Base-by-base conservation (phyloP, 2,329 filamentous ascomycete genomes). In the Fusarium nodosum region DNA sequence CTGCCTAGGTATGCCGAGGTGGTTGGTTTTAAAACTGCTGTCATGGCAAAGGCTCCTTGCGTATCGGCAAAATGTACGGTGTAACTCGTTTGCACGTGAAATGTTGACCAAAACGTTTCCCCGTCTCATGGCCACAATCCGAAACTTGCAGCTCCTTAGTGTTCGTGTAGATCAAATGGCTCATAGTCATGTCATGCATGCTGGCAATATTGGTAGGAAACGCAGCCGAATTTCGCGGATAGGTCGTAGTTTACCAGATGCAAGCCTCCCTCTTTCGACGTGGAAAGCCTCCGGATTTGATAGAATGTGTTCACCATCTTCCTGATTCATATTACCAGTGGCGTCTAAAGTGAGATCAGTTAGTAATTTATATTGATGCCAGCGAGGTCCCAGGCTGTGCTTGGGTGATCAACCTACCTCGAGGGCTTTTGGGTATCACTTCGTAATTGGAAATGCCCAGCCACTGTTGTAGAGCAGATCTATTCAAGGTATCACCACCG, bases 1-100 rank as follows among this genome's bases (percentile, higher is more conserved):
- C 64, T 56, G 51, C 60, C 9, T 30, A 30, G 28, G 44, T 31
- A 39, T 51, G 36, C 60, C 60, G 60, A 64, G 59, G 59, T 36
- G 31, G 28, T 20, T 56, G 10, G 33, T 42, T 58, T 44, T 38
- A 34, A 44, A 45, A 56, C 47, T 24, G 36, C 30, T 34, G 38
- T 28, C n/a, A 34, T 34, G n/a, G 44, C 22, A 24, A 30, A 57
- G 33, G 34, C 36, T 24, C 18, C 18, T 39, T 28, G 12, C 6
- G 24, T 24, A 24, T 24, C 24, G 24, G 24, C 24, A 24, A 24
- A 24, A 24, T 24, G 24, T 24, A 24, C 24, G 4, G 30, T 22
- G 34, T 26, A 36, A 33, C 39, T 38, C 24, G 28, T 45, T 61
- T 18, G 53, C 61, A 65, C 47, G 61, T 65, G 60, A 62, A 42